Percentiles rank a stretch among this genome's conserved stretches.
Conservation (phyloP, 208 protist species). For the Angomonas desouzai region DNA sequence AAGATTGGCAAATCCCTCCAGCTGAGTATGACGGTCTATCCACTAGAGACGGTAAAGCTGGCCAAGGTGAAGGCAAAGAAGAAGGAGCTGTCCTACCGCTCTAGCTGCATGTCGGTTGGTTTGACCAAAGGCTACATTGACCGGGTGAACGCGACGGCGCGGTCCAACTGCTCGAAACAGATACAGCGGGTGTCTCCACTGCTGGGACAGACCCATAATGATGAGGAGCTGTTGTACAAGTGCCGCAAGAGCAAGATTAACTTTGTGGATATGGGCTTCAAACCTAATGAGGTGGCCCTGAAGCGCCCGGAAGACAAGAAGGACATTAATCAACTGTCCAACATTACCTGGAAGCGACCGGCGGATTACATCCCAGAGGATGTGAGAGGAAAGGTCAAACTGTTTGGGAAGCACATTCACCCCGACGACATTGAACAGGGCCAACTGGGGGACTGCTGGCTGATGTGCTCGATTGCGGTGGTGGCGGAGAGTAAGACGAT, state of each 20-base stretch:
- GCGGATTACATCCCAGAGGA: conserved; percentile 38
- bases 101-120: conserved; percentile 9
- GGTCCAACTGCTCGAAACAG: conserved; percentile 21
- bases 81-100: conserved; percentile 22
- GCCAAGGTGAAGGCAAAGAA: conserved; percentile 23
- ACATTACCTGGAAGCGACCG: conserved; percentile 55
- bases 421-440: conserved; percentile 47
- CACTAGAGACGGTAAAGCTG: conserved; percentile 40
- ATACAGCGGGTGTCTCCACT: conserved; percentile 16
- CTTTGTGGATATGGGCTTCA: conserved; percentile 55
- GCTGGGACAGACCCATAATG: conserved; percentile 16
- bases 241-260: conserved; percentile 40
- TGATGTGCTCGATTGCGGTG: conserved; percentile 48
- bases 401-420: conserved; percentile 31
- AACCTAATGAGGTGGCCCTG: conserved; percentile 33
- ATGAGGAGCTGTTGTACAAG: conserved; percentile 30
- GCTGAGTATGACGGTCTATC: conserved; percentile 38
- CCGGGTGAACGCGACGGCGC: conserved; percentile 20
- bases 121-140: conserved; percentile 25
- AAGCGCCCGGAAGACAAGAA: conserved; percentile 25
- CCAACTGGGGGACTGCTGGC: conserved; percentile 63
- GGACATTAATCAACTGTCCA: conserved; percentile 14
- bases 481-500: conserved; percentile 36
- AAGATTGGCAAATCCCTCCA: conserved; percentile 14
- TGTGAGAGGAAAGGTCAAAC: conserved; percentile 24